Base-by-base conservation (phyloP, 495 filamentous ascomycete species). In the Penicillium simplicissimum region DNA sequence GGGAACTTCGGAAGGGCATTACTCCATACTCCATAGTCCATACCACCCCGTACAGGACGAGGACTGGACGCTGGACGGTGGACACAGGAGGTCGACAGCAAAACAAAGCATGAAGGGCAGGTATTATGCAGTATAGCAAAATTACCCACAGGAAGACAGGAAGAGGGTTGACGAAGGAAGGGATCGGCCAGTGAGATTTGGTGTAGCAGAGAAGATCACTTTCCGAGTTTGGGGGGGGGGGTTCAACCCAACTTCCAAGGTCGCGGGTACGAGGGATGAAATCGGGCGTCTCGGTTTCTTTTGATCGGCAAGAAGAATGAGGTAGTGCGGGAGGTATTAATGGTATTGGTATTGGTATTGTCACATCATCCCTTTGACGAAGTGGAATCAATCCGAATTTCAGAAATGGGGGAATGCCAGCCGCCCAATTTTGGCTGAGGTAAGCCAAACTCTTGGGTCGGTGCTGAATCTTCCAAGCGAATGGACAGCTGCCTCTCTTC, bases 251-350 rank as follows among this genome's bases (percentile, higher is more conserved):
- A n/a, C n/a, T n/a, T n/a, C n/a, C n/a, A 55, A 14, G 33, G 57
- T 64, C 36, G 60, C 62, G 58, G 58, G 34, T 59, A 47, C 43
- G 10, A 47, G 58, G 58, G 54, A 61, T 61, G 55, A 49, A 52
- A 60, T 59, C 61, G 57, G 57, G 45, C 23, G 36, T 28, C 52
- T 62, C 58, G 58, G 31, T 51, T 47, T 17, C 31, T n/a, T 37
- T 48, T 56, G 59, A 61, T 61, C 59, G 59, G 59, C 59, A 42
- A 57, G 48, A 66, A 62, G 59, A 58, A 59, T 59, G 42, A 35
- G 37, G 47, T 51, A 2, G 47, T 33, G 47, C 3, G 33, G 25
- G 13, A n/a, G 45, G 8, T 14, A 31, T 25, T 49, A 23, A 7
- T 40, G 37, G 51, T 53, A 53, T 35, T 31, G 37, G 51, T 53